These are phyloP conservation scores for Trichosporon faecale DNA, from an alignment of 1,284 basidiomycete genomes.

Conservation along the genomic window DNA sequence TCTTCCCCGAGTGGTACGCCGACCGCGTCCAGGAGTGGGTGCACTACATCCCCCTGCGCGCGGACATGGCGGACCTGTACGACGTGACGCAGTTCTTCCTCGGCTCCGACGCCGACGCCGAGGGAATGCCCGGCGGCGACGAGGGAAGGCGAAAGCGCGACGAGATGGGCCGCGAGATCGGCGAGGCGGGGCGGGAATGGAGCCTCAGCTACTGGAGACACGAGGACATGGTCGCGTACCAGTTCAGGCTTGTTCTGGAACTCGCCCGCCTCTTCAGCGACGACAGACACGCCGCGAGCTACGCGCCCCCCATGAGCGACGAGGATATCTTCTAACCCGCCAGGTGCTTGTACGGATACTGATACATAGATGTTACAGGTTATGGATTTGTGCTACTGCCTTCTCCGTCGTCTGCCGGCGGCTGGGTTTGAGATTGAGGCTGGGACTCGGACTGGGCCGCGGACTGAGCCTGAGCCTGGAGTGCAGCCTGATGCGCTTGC, in stretches of 20 bases:
- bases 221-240: constrained; percentile 64
- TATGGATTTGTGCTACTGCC: background rate
- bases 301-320: background rate
- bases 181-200: constrained; percentile 60
- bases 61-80: constrained; percentile 57
- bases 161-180: constrained; percentile 60
- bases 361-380: background rate
- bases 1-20: constrained; percentile 54
- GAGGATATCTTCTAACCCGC: background rate
- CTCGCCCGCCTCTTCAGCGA: constrained; percentile 31
- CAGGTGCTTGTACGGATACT: background rate
- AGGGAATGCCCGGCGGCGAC: background rate
- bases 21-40: constrained; percentile 54
- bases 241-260: constrained; percentile 55
- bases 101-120: constrained; percentile 59
- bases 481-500: too few species aligned
- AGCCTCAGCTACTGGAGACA: constrained; percentile 62
- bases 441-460: too few species aligned
- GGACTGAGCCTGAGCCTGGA: too few species aligned
- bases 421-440: too few species aligned
- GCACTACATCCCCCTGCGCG: constrained; percentile 54
- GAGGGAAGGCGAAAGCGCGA: constrained; percentile 52
- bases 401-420: too few species aligned
- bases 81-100: constrained; percentile 60
- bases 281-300: constrained; percentile 30